Evolutionary conservation across 2,329 filamentous ascomycete species (phyloP), one percentile per base, ranked within the genome.

Genomic region (Sordariomycetes sp.): DNA sequence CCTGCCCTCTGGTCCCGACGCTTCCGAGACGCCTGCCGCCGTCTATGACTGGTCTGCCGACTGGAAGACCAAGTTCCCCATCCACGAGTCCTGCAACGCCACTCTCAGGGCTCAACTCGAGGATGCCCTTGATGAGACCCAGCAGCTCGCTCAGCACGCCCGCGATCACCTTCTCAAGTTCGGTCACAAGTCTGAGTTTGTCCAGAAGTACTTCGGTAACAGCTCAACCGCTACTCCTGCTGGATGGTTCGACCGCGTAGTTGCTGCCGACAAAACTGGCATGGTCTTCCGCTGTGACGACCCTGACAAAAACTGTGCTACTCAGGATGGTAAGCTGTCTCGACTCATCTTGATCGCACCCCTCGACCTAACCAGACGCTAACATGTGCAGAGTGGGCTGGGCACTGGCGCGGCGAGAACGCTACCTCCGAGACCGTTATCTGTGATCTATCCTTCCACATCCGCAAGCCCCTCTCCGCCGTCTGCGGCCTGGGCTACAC

Each of bases 221-320:
- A 62, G 62, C 2, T 61, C 74, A 4, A 73, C 75, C 3, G 67
- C 68, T 16, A 64, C 69, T 40, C 67, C 72, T 4, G 62, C 78
- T 27, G 80, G 79, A 5, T 78, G 74, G 63, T 79, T 68, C 43
- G 71, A 79, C 34, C 68, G 72, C 38, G 60, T 84, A 21, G 60
- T 72, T 44, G 64, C 64, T 28, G 75, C 66, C 2, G 68, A 82
- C 53, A 73, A 72, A 46, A 58, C 58, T 0, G 64, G 60, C 18
- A 62, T 79, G 30, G 48, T 75, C 14, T 82, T 83, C 62, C 72
- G 79, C 15, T 83, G 80, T 44, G 80, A 85, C 39, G 73, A 84
- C 42, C 68, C 73, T 0, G 80, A 84, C 44, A 58, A 64, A 15
- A 83, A 83, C 57, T 84, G 79, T 45, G 56, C 42, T 6, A 66